Base-by-base conservation (phyloP, 2,329 filamentous ascomycete genomes). In the Aspergillus viridinutans region DNA sequence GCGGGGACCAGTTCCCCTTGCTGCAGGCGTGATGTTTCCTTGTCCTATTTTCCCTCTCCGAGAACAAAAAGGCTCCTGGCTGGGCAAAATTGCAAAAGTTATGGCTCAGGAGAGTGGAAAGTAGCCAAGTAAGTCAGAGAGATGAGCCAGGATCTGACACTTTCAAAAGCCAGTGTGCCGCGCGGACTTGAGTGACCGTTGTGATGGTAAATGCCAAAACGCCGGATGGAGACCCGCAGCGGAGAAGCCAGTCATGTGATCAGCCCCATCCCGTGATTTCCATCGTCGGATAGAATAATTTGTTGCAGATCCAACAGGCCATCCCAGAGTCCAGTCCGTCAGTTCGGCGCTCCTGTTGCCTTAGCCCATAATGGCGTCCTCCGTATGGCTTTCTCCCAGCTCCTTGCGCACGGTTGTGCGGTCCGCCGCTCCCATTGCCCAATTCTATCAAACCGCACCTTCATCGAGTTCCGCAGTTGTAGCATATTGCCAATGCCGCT, bases 341-440 rank as follows among this genome's bases (percentile, higher is more conserved):
- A 59, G 49, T 40, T 43, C 55, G 52, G 49, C 56, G 49, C 54
- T 50, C 56, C 48, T 50, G 48, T 51, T 54, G 35, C 21, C 50
- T 43, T 58, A 43, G 21, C 40, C 23, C 61, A 61, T 60, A 55
- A 76, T 76, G 72, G 71, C 71, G 43, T 69, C 67, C 57, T 68
- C 68, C 32, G 50, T 68, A 45, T 63, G 66, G 45, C 56, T 71
- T 58, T 61, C 64, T 23, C 58, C 63, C 52, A 63, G 61, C 57
- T 59, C 63, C 55, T 38, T 67, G 21, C 54, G 67, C 54, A 58
- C 60, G 48, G 59, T 53, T 47, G 28, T 59, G 43, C 61, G 65
- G 49, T 55, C 64, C 42, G 60, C 53, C 40, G 43, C 57, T 47
- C n/a, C 58, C n/a, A 51, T 62, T 52, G 38, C 58, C 29, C 62